A percentile compares a stretch with the other conserved stretches of the same genome.
Conservation (phyloP, 164 flowering plant genomes). For the Vitis cinerea region DNA sequence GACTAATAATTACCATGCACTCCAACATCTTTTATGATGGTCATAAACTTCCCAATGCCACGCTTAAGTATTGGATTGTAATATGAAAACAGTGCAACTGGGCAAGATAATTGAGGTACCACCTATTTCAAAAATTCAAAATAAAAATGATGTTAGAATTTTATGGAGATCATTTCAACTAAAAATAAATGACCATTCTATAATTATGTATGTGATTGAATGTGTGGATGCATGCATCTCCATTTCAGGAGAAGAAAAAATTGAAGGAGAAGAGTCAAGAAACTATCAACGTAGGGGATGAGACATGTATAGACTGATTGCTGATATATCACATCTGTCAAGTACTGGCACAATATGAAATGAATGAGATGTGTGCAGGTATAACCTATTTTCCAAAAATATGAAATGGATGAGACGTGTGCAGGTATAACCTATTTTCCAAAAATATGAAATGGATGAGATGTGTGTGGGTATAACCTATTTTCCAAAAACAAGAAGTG, state of each 20-base stretch:
- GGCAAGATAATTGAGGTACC: constrained; percentile 78
- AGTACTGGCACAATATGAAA: too few species aligned
- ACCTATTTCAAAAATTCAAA: constrained; percentile 46
- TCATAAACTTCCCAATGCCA: constrained; percentile 75
- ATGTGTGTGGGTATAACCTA: too few species aligned
- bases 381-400: too few species aligned
- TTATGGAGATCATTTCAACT: background rate
- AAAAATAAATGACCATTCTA: background rate
- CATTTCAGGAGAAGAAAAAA: background rate
- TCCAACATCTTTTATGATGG: constrained; percentile 58
- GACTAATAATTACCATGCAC: constrained; percentile 58
- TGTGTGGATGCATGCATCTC: background rate
- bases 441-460: too few species aligned
- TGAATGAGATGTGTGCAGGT: too few species aligned
- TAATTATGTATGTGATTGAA: background rate
- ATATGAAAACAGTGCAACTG: constrained; percentile 80
- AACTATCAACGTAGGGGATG: background rate
- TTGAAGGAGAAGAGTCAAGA: background rate
- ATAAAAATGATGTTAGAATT: constrained; percentile 3
- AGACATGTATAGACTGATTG: too few species aligned
- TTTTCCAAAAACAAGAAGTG: too few species aligned
- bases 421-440: too few species aligned
- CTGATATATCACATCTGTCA: too few species aligned
- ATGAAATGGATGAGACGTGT: too few species aligned
- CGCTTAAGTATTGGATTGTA: constrained; percentile 91